Evolutionary conservation across 352 stramenopile species (phyloP).

Genomic region (Pythium biforme): DNA sequence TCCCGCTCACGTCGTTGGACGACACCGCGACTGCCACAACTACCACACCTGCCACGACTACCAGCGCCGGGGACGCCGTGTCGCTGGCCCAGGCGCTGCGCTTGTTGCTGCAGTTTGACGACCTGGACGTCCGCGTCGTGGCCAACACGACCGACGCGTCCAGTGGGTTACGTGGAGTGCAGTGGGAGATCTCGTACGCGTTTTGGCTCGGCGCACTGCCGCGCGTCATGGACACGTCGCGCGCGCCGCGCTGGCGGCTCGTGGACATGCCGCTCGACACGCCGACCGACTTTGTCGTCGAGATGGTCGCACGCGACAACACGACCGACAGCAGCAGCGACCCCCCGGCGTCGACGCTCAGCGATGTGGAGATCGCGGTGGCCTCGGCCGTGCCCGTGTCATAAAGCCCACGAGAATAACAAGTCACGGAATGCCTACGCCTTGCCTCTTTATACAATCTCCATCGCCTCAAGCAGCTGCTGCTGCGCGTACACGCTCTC

Average conservation of each 20-base stretch:
- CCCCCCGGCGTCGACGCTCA: background rate
- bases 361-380: slow-evolving; percentile 12
- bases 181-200: slow-evolving; percentile 23
- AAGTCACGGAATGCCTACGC: too few species aligned
- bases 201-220: slow-evolving; percentile 22
- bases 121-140: slow-evolving; percentile 35
- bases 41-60: too few species aligned
- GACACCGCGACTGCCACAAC: slow-evolving; percentile 13
- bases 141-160: background rate
- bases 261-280: slow-evolving; percentile 12
- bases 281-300: slow-evolving; percentile 5
- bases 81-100: slow-evolving; percentile 29
- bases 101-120: slow-evolving; percentile 38
- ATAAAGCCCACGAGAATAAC: background rate
- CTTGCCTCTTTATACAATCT: too few species aligned
- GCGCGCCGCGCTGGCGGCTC: slow-evolving; percentile 18
- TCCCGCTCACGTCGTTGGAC: slow-evolving; percentile 9
- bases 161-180: slow-evolving; percentile 4
- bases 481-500: slow-evolving; percentile 36
- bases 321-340: background rate
- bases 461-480: background rate
- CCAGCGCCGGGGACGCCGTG: slow-evolving; percentile 11
- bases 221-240: slow-evolving; percentile 9
- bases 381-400: background rate
- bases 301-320: slow-evolving; percentile 9